Evolutionary conservation across 129 eudicot genomes (phyloP), one percentile per base, ranked within the genome.

Genomic region (Centrapalus pauciflorus): DNA sequence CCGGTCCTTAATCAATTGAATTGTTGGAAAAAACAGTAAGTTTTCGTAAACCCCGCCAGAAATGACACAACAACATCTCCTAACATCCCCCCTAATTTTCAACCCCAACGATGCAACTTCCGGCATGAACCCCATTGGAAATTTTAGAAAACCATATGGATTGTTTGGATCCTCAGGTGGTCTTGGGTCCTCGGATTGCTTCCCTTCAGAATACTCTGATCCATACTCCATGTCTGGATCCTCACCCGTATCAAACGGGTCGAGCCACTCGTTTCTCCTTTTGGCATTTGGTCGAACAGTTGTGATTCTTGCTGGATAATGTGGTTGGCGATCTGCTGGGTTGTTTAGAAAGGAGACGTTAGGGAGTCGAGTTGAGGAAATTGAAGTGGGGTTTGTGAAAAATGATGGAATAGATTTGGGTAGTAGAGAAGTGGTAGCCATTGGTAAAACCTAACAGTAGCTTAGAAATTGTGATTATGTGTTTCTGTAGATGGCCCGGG

Each of bases 21-120:
- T 91, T 0, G 87, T 83, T 0, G 96, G 98, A 24, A 91, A 91
- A 76, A 87, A 91, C 76, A 91, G 77, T 82, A 91, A 59, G 57
- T 91, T 91, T 38, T 91, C 98, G 33, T 91, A 91, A 59, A 91
- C 98, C 12, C 98, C 98, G 26, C 98, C 96, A 9, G 90, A 75
- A 56, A 91, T 51, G 61, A 91, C 86, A 45, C 83, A 75, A 32
- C 90, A 91, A 20, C 98, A 91, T 30, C 98, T 74, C 66, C 98
- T 62, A 46, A 91, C 96, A 81, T 91, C 98, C 41, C 96, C 97
- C 25, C 98, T 79, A 3, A 91, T 63, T 20, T 87, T 91, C 80
- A 69, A 46, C 27, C 86, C 94, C 59, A 91, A 25, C 10, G 98
- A 91, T 14, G 94, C 94, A 29, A 91, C 73, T 73, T 91, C 98